Conservation (phyloP, 768 basidiomycete genomes). For the Coprinellus micaceus region DNA sequence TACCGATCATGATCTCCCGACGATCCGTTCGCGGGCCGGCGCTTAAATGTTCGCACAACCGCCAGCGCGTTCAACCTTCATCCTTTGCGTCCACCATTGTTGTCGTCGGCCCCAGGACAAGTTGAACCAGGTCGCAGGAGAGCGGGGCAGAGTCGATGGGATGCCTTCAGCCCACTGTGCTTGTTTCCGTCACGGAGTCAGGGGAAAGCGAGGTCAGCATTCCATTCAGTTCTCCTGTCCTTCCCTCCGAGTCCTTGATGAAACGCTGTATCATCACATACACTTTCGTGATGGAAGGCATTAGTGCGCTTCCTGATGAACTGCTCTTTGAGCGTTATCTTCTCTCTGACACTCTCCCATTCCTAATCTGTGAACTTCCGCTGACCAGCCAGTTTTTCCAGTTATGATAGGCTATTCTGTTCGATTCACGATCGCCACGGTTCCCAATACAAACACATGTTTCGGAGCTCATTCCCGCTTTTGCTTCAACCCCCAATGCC, state of each 20-base stretch:
- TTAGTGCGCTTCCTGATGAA: constrained; percentile 21
- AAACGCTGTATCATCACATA: constrained; percentile 11
- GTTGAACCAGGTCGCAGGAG: no score
- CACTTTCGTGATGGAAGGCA: constrained; percentile 8
- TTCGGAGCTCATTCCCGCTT: constrained; percentile 4
- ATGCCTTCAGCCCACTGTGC: no score
- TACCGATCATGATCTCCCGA: no score
- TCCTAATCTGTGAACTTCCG: neutral
- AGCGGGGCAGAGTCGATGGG: no score
- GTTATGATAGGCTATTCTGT: neutral
- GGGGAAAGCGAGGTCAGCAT: neutral
- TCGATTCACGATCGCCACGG: no score
- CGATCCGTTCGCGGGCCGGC: no score
- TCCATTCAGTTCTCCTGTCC: neutral
- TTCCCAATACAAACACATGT: no score
- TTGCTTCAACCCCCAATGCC: constrained; percentile 33
- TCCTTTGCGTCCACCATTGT: no score
- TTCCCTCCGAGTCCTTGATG: constrained; percentile 6
- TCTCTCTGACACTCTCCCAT: constrained; percentile 25
- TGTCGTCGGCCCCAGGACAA: no score
- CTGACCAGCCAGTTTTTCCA: neutral
- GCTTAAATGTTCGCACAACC: no score
- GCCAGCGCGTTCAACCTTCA: no score
- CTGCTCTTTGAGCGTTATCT: constrained; percentile 18
- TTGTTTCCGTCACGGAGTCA: no score